Evolutionary conservation across 352 stramenopile genomes (phyloP).

Genomic region (Phytopythium delawarense): DNA sequence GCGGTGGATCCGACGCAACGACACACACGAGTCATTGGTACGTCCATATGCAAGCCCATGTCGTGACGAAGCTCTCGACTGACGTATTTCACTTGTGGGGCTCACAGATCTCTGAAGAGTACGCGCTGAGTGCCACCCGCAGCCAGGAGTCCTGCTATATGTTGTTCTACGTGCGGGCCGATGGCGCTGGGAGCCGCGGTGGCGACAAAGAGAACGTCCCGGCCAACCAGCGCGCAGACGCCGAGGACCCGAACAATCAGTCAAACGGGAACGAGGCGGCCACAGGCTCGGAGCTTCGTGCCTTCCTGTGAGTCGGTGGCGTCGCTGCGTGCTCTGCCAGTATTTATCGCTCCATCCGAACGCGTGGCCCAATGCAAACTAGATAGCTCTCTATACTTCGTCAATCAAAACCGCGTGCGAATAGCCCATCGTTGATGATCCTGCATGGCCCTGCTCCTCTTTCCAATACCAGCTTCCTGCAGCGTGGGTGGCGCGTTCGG

Average conservation of each 20-base stretch:
- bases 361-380: background rate
- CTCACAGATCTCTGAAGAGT: constrained; percentile 70
- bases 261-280: constrained; percentile 17
- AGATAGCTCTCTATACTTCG: background rate
- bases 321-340: background rate
- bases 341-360: constrained; percentile 2
- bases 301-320: constrained; percentile 25
- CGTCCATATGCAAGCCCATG: background rate
- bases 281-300: constrained; percentile 18
- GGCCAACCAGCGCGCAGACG: constrained; percentile 11
- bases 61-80: background rate
- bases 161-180: constrained; percentile 76
- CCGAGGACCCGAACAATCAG: constrained; percentile 11
- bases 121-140: constrained; percentile 60
- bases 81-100: background rate
- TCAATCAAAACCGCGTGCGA: background rate
- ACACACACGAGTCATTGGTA: constrained; percentile 79
- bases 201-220: constrained; percentile 72
- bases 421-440: background rate
- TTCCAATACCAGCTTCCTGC: background rate
- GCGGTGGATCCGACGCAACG: constrained; percentile 75
- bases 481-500: background rate
- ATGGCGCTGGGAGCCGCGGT: constrained; percentile 12
- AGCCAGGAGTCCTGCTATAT: constrained; percentile 87
- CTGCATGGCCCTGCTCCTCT: background rate